These are phyloP conservation scores for Pezizomycotina sp. DNA, from an alignment of 2,329 filamentous ascomycete species.

Conservation along the genomic window DNA sequence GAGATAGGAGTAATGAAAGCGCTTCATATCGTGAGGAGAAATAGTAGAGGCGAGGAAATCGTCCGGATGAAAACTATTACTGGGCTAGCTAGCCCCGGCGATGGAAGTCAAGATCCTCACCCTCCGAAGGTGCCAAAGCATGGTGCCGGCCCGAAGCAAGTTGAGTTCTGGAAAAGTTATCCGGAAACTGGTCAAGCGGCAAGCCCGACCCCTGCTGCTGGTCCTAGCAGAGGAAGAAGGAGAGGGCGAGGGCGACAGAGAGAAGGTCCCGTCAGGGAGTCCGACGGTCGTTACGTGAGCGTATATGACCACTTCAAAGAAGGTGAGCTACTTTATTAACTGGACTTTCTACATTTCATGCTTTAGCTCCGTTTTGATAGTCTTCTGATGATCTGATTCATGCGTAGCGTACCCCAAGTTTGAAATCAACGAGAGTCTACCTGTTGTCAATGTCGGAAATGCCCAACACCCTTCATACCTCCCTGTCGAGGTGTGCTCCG, in stretches of 20 bases:
- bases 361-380: not conserved
- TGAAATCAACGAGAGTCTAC: conserved; percentile 33
- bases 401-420: conserved; percentile 29
- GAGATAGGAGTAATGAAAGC: too few relatives aligned
- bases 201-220: too few relatives aligned
- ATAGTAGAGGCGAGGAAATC: not conserved
- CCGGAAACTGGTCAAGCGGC: too few relatives aligned
- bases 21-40: not conserved
- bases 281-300: too few relatives aligned
- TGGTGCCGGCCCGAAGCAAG: too few relatives aligned
- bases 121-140: too few relatives aligned
- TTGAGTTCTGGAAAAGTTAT: too few relatives aligned
- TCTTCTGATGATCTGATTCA: too few relatives aligned
- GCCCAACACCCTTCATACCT: conserved; percentile 42
- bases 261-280: too few relatives aligned
- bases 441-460: conserved; percentile 45
- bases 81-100: not conserved
- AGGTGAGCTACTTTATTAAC: conserved; percentile 26
- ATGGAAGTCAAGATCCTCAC: not conserved
- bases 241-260: conserved; percentile 6
- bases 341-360: not conserved
- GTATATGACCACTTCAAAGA: too few relatives aligned
- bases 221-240: too few relatives aligned
- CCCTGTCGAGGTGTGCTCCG: conserved; percentile 47
- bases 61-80: not conserved